Conservation (phyloP, 495 filamentous ascomycete genomes). For the Neurospora sp. region DNA sequence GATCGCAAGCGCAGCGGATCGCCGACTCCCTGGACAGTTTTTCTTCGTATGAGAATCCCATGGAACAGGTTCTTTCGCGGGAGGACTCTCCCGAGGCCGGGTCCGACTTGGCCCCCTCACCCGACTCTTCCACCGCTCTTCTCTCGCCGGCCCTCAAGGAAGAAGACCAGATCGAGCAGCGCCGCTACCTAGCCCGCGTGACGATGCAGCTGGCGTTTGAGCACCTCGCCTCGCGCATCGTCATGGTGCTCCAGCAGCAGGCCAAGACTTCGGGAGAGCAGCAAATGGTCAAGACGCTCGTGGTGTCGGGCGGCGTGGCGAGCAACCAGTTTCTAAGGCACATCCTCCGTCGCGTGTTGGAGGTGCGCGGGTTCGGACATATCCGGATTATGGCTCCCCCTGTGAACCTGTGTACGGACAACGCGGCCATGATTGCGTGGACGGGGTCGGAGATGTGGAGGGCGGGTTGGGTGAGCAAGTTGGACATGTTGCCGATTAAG, state of each 20-base stretch:
- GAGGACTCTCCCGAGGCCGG: background rate
- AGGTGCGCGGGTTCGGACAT: slow-evolving; percentile 50
- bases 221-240: slow-evolving; percentile 64
- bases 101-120: slow-evolving; percentile 14
- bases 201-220: slow-evolving; percentile 78
- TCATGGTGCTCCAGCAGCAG: slow-evolving; percentile 47
- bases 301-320: slow-evolving; percentile 85
- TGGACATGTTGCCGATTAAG: slow-evolving; percentile 48
- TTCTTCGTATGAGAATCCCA: background rate
- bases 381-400: slow-evolving; percentile 68
- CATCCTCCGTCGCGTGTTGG: slow-evolving; percentile 53
- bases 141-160: background rate
- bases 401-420: slow-evolving; percentile 71
- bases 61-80: background rate
- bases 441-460: slow-evolving; percentile 86
- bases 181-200: slow-evolving; percentile 54
- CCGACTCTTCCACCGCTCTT: background rate
- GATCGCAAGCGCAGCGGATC: slow-evolving; percentile 19
- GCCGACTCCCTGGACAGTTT: background rate
- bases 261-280: background rate
- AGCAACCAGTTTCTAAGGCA: slow-evolving; percentile 66
- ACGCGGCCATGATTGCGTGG: slow-evolving; percentile 99
- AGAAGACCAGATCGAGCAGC: slow-evolving; percentile 31
- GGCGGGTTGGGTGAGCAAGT: slow-evolving; percentile 55
- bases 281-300: slow-evolving; percentile 46